A percentile compares a stretch with the other conserved stretches of the same genome.
Evolutionary conservation across 2,329 filamentous ascomycete genomes (phyloP).

Genomic region (Aspergillus sojae): DNA sequence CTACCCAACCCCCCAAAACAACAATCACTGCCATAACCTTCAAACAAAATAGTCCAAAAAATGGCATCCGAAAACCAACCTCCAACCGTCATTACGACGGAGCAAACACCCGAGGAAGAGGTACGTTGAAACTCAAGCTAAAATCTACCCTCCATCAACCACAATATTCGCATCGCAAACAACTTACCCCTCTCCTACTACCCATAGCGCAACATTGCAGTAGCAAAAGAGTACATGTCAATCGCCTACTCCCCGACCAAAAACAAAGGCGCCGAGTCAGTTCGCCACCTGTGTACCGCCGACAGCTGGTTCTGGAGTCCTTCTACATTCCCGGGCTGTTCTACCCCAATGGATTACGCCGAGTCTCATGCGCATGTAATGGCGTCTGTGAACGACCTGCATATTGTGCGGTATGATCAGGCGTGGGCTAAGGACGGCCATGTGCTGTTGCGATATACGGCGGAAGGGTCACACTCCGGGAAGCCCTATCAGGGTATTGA

Average conservation of each 20-base stretch:
- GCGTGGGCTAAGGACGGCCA: slow-evolving; percentile 40
- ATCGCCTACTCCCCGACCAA: slow-evolving; percentile 40
- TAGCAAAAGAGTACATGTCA: slow-evolving; percentile 42
- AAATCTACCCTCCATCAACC: background rate
- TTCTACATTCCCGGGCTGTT: slow-evolving; percentile 41
- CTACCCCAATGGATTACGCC: slow-evolving; percentile 42
- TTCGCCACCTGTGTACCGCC: slow-evolving; percentile 36
- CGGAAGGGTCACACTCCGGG: slow-evolving; percentile 40
- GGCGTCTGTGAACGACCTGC: slow-evolving; percentile 36
- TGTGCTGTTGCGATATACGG: slow-evolving; percentile 41
- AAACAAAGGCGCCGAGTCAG: slow-evolving; percentile 37
- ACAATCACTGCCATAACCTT: too few relatives aligned
- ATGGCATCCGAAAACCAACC: slow-evolving; percentile 6
- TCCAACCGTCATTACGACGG: slow-evolving; percentile 7
- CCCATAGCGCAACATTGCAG: slow-evolving; percentile 31
- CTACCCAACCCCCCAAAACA: too few relatives aligned
- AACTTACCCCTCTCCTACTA: too few relatives aligned
- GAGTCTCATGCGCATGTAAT: slow-evolving; percentile 41
- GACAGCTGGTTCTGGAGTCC: slow-evolving; percentile 39
- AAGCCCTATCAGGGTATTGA: slow-evolving; percentile 40
- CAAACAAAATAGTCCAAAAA: background rate
- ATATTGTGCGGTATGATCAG: slow-evolving; percentile 40
- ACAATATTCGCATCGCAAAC: background rate
- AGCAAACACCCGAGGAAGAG: slow-evolving; percentile 11
- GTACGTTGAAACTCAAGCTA: background rate